Evolutionary conservation across 2,329 filamentous ascomycete genomes (phyloP).

Genomic region (Paecilomyces sp.): DNA sequence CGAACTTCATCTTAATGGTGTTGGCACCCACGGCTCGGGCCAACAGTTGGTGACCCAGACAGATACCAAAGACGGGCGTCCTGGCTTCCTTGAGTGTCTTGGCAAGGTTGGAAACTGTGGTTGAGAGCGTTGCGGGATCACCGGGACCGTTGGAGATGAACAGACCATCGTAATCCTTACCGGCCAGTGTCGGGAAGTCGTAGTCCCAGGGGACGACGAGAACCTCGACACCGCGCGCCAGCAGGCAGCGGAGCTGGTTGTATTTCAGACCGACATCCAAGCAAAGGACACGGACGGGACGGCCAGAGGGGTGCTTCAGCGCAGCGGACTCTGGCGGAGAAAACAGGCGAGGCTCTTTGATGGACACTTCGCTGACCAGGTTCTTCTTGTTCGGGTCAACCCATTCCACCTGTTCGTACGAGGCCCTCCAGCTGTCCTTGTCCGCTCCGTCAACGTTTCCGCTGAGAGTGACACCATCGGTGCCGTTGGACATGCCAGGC

Average conservation of each 20-base stretch:
- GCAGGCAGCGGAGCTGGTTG: constrained; percentile 91
- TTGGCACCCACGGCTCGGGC: constrained; percentile 78
- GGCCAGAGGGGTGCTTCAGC: constrained; percentile 81
- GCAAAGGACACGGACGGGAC: constrained; percentile 78
- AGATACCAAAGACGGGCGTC: constrained; percentile 92
- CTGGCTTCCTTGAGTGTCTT: constrained; percentile 69
- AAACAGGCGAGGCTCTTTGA: constrained; percentile 78
- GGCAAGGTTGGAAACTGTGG: constrained; percentile 71
- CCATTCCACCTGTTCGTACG: constrained; percentile 81
- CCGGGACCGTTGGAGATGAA: constrained; percentile 98
- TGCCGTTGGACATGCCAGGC: constrained; percentile 30
- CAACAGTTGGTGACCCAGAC: constrained; percentile 87
- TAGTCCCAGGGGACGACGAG: constrained; percentile 95
- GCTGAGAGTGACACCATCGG: constrained; percentile 32
- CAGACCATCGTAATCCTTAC: constrained; percentile 85
- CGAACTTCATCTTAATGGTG: constrained; percentile 97
- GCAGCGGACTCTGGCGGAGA: constrained; percentile 62
- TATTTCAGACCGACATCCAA: constrained; percentile 97
- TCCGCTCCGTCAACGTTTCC: constrained; percentile 14
- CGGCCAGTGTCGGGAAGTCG: constrained; percentile 69
- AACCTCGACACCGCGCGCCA: constrained; percentile 87
- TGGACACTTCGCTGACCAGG: constrained; percentile 88
- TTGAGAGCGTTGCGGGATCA: constrained; percentile 77
- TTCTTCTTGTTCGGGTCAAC: constrained; percentile 88
- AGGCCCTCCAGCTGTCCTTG: constrained; percentile 42